Conservation (phyloP, 352 stramenopile genomes). For the Globisporangium middletonii region DNA sequence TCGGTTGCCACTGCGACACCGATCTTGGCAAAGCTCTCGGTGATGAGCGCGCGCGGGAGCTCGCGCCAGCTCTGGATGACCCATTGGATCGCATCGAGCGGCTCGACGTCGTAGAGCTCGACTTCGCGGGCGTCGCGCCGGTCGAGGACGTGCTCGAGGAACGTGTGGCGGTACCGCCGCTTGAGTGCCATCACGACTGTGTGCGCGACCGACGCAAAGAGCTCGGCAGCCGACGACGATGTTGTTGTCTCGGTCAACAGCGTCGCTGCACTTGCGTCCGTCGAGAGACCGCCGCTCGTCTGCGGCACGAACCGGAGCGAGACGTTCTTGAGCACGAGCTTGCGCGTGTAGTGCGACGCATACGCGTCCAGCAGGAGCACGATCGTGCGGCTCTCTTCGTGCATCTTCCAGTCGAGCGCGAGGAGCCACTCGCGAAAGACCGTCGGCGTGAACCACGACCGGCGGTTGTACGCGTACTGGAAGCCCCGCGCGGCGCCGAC, state of each 20-base stretch:
- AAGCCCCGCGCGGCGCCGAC: constrained; percentile 17
- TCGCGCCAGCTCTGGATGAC: constrained; percentile 46
- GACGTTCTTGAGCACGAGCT: constrained; percentile 56
- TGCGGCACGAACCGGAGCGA: constrained; percentile 37
- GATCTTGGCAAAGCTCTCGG: constrained; percentile 33
- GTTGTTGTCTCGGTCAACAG: constrained; percentile 9
- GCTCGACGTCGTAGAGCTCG: constrained; percentile 36
- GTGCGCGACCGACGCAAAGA: constrained; percentile 33
- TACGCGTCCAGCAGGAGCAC: constrained; percentile 61
- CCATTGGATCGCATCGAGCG: constrained; percentile 57
- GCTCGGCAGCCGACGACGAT: constrained; percentile 16
- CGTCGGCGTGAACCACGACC: constrained; percentile 64
- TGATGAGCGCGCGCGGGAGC: constrained; percentile 44
- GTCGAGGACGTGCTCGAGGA: constrained; percentile 41
- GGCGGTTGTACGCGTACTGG: constrained; percentile 66
- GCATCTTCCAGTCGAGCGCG: constrained; percentile 73
- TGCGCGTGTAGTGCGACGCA: constrained; percentile 51
- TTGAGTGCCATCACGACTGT: constrained; percentile 44
- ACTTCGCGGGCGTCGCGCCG: constrained; percentile 27
- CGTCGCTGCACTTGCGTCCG: constrained; percentile 5
- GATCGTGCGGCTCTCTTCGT: constrained; percentile 61
- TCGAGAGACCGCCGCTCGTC: not conserved
- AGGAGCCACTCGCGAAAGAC: constrained; percentile 76
- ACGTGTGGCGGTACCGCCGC: constrained; percentile 46
- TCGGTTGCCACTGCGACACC: constrained; percentile 16